Evolutionary conservation across 2,329 filamentous ascomycete species (phyloP).

Genomic region (Escovopsis weberi): DNA sequence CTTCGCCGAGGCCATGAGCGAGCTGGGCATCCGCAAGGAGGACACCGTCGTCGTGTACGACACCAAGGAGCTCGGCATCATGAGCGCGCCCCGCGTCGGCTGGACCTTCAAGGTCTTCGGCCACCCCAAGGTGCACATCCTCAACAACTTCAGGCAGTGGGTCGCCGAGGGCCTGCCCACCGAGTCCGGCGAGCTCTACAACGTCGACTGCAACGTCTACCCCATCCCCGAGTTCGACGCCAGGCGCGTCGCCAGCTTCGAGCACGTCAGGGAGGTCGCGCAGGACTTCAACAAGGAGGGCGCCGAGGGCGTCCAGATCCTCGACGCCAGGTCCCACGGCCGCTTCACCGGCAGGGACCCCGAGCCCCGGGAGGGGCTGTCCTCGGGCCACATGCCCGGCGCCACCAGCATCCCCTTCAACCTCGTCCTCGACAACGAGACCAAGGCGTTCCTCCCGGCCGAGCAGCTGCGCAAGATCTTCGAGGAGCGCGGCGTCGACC

Average conservation of each 20-base stretch:
- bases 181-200: constrained; percentile 63
- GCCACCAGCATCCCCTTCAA: constrained; percentile 71
- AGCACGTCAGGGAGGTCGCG: constrained; percentile 67
- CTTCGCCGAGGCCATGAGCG: constrained; percentile 80
- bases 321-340: constrained; percentile 71
- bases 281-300: constrained; percentile 69
- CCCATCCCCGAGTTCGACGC: constrained; percentile 47
- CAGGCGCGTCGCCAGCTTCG: constrained; percentile 61
- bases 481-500: constrained; percentile 63
- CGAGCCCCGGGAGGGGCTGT: constrained; percentile 73
- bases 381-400: constrained; percentile 84
- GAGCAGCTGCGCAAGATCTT: constrained; percentile 65
- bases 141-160: constrained; percentile 97
- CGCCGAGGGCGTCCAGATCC: constrained; percentile 66
- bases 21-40: constrained; percentile 71
- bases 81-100: constrained; percentile 81
- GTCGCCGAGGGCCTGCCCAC: constrained; percentile 68
- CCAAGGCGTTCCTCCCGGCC: constrained; percentile 62
- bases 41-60: constrained; percentile 94
- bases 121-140: constrained; percentile 70
- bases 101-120: constrained; percentile 92
- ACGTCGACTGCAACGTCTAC: constrained; percentile 49
- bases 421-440: constrained; percentile 65
- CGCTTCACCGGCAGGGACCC: constrained; percentile 72
- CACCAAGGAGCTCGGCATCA: constrained; percentile 77